Percentiles rank a stretch among this genome's conserved stretches.
Conservation (phyloP, 495 filamentous ascomycete species). For the Talaromyces trachyspermus region DNA sequence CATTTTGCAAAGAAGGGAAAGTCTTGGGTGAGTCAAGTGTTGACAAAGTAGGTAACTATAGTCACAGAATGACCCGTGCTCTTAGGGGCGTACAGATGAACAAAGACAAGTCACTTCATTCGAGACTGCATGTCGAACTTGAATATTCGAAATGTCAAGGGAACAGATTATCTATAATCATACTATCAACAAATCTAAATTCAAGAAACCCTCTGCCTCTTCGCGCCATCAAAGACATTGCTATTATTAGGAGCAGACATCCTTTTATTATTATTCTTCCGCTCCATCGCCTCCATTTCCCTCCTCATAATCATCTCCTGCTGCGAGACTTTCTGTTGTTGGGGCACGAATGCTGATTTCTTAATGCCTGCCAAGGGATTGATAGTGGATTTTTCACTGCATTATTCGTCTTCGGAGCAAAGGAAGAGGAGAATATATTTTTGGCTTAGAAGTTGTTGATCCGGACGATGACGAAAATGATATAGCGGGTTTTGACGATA, state of each 20-base stretch:
- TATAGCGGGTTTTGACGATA: slow-evolving; percentile 42
- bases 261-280: slow-evolving; percentile 56
- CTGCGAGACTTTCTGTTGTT: slow-evolving; percentile 75
- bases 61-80: too few species aligned
- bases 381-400: slow-evolving; percentile 5
- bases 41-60: too few species aligned
- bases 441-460: slow-evolving; percentile 52
- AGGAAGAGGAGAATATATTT: slow-evolving; percentile 76
- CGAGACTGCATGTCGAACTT: too few species aligned
- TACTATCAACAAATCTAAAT: too few species aligned
- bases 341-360: slow-evolving; percentile 50
- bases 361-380: slow-evolving; percentile 55
- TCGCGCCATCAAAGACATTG: slow-evolving; percentile 11
- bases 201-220: slow-evolving; percentile 18
- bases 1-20: too few species aligned
- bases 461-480: slow-evolving; percentile 51
- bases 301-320: slow-evolving; percentile 89
- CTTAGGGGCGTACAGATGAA: too few species aligned
- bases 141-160: too few species aligned
- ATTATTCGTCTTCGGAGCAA: too few species aligned
- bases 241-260: slow-evolving; percentile 18
- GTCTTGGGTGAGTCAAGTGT: too few species aligned
- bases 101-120: too few species aligned
- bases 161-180: too few species aligned
- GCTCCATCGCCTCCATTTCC: slow-evolving; percentile 62